These are phyloP conservation scores for Diospyros lotus DNA, from an alignment of 148 eudicot genomes.

Conservation along the genomic window DNA sequence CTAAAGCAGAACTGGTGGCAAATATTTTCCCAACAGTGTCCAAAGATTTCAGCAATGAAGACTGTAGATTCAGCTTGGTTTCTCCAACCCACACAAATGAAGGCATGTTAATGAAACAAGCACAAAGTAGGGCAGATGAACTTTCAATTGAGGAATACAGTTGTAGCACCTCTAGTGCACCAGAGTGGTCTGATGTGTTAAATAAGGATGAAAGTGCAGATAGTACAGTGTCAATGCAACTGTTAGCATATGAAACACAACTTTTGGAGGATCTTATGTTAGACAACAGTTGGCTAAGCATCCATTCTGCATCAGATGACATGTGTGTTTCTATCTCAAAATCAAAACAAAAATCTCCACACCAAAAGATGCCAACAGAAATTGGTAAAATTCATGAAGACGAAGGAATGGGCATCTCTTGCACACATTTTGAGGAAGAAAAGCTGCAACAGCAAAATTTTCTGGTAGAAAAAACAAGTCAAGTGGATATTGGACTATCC, in stretches of 20 bases:
- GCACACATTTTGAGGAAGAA: not conserved
- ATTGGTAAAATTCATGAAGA: not conserved
- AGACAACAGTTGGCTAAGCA: constrained; percentile 2
- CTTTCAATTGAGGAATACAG: constrained; percentile 3
- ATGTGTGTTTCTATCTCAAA: not conserved
- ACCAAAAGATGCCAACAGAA: not conserved
- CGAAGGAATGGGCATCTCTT: not conserved
- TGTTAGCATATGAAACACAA: not conserved
- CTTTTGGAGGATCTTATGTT: not conserved
- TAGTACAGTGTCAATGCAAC: not conserved
- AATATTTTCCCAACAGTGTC: not conserved
- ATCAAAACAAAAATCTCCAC: not conserved
- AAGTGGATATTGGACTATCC: constrained; percentile 2
- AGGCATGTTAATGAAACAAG: not conserved
- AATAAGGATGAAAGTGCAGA: constrained; percentile 5
- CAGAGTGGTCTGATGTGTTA: not conserved
- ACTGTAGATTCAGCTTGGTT: not conserved
- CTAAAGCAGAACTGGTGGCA: not conserved
- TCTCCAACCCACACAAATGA: not conserved
- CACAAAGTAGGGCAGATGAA: not conserved
- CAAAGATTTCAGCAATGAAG: not conserved
- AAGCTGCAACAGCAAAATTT: constrained; percentile 10
- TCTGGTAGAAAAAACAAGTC: not conserved
- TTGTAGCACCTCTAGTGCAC: not conserved
- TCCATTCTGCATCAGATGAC: not conserved